Percentiles rank a stretch among this genome's conserved stretches.
Evolutionary conservation across 768 basidiomycete genomes (phyloP).

Genomic region (Mycena rosella): DNA sequence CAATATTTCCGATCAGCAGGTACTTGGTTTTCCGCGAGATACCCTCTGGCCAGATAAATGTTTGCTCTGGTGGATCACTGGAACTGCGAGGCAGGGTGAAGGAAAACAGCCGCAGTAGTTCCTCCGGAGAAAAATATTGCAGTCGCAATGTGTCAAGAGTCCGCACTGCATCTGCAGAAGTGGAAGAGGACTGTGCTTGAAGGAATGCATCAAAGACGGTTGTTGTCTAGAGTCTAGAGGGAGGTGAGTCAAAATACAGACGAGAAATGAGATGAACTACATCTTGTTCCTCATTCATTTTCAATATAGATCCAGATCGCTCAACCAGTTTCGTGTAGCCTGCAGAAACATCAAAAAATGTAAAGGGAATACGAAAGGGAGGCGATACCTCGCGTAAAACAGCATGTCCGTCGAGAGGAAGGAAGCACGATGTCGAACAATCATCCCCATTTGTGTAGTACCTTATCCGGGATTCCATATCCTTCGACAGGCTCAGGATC

Average conservation of each 20-base stretch:
- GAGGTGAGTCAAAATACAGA: slow-evolving; percentile 41
- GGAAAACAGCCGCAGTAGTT: slow-evolving; percentile 61
- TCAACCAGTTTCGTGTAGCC: slow-evolving; percentile 85
- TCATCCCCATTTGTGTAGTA: slow-evolving; percentile 80
- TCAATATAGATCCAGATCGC: slow-evolving; percentile 82
- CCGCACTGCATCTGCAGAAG: slow-evolving; percentile 69
- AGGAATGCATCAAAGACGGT: slow-evolving; percentile 81
- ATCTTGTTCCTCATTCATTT: slow-evolving; percentile 75
- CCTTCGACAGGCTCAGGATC: slow-evolving; percentile 21
- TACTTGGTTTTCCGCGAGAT: slow-evolving; percentile 80
- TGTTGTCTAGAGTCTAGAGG: slow-evolving; percentile 58
- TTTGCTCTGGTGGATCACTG: not conserved
- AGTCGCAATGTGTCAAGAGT: slow-evolving; percentile 90
- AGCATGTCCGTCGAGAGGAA: slow-evolving; percentile 73
- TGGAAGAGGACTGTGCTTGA: slow-evolving; percentile 74
- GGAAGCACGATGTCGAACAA: slow-evolving; percentile 85
- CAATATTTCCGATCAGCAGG: slow-evolving; percentile 84
- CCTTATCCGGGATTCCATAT: slow-evolving; percentile 67
- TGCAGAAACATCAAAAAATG: slow-evolving; percentile 39
- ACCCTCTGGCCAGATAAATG: slow-evolving; percentile 73
- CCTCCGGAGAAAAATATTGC: slow-evolving; percentile 81
- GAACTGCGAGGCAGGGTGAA: slow-evolving; percentile 10
- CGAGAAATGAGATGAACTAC: slow-evolving; percentile 51
- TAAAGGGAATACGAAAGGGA: slow-evolving; percentile 3
- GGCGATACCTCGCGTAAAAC: slow-evolving; percentile 80